These are phyloP conservation scores for Leccinum pellstonianum DNA, from an alignment of 768 basidiomycete species.

Conservation along the genomic window DNA sequence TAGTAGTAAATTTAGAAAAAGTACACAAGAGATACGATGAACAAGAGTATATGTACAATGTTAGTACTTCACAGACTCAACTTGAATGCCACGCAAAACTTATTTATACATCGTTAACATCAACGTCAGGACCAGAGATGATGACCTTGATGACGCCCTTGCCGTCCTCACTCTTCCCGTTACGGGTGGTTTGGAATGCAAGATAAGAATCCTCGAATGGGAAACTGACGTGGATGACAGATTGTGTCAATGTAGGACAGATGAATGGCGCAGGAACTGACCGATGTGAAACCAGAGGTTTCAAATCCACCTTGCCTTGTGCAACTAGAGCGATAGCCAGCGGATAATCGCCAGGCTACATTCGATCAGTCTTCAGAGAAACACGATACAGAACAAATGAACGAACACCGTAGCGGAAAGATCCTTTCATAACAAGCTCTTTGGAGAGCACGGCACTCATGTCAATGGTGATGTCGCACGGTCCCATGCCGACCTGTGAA, in stretches of 20 bases:
- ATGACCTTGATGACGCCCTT: conserved; percentile 87
- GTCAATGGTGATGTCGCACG: conserved; percentile 71
- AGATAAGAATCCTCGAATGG: conserved; percentile 71
- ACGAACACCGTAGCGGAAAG: conserved; percentile 86
- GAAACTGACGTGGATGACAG: conserved; percentile 43
- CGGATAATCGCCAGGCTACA: conserved; percentile 78
- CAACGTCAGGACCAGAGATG: conserved; percentile 76
- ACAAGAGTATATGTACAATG: neutral
- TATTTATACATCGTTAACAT: conserved; percentile 39
- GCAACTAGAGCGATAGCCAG: conserved; percentile 83
- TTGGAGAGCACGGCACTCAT: conserved; percentile 68
- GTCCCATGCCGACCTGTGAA: conserved; percentile 76
- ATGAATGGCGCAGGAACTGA: conserved; percentile 32
- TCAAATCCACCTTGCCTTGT: conserved; percentile 80
- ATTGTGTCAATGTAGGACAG: neutral
- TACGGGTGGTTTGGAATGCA: conserved; percentile 80
- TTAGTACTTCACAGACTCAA: neutral
- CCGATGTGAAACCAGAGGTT: conserved; percentile 87
- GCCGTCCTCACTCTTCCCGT: conserved; percentile 83
- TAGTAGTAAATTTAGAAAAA: too few relatives aligned
- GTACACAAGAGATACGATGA: too few relatives aligned
- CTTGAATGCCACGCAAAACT: neutral
- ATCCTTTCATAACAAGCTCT: conserved; percentile 81
- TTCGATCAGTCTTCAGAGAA: conserved; percentile 1
- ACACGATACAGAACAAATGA: neutral